Conservation (phyloP, 2,329 filamentous ascomycete genomes). For the Aspergillus aculeatinus region DNA sequence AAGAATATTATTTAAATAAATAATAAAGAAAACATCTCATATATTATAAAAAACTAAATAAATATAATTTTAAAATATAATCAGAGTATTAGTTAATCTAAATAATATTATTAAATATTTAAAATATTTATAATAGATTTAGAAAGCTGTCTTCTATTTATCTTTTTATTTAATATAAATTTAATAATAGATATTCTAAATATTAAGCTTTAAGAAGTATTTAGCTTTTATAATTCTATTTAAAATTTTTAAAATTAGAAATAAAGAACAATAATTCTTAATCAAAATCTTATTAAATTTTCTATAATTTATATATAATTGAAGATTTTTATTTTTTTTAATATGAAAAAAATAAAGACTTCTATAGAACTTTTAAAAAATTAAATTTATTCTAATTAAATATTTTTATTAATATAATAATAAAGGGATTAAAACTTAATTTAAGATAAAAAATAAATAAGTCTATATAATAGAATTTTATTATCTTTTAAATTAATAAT, state of each 20-base stretch:
- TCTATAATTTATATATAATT: neutral
- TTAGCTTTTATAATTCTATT: neutral
- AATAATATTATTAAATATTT: neutral
- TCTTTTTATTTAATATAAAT: neutral
- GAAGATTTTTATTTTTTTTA: neutral
- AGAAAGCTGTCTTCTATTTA: no score
- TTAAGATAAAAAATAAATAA: neutral
- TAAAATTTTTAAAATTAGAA: neutral
- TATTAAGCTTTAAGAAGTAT: neutral
- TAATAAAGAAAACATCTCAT: neutral
- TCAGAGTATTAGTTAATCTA: no score
- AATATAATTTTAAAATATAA: no score
- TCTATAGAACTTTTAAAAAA: neutral
- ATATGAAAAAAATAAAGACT: neutral
- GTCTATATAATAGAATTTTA: neutral
- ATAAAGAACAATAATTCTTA: neutral
- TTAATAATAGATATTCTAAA: neutral
- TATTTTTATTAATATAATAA: constrained; percentile 4
- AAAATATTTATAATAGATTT: no score
- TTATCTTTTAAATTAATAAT: neutral
- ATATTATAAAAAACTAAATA: no score
- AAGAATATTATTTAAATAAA: neutral
- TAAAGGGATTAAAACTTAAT: neutral
- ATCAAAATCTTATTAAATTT: neutral
- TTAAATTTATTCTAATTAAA: constrained; percentile 1